Evolutionary conservation across 345 rosid species (phyloP).

Genomic region (Brassica carinata): DNA sequence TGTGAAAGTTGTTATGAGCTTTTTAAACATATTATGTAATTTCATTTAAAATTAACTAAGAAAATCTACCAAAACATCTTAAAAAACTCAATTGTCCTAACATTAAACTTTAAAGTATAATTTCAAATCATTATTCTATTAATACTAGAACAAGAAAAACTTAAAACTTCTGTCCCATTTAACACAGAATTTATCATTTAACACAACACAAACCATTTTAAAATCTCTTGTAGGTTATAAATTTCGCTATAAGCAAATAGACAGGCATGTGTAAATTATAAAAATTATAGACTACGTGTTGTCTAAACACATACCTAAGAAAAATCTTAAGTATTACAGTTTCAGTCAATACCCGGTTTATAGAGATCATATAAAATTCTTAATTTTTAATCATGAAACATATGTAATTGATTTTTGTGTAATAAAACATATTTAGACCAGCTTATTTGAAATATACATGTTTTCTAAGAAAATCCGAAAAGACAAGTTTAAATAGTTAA

Average conservation of each 20-base stretch:
- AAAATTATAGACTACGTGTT: neutral
- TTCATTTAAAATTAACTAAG: neutral
- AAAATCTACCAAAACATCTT: neutral
- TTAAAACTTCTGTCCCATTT: neutral
- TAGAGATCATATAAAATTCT: neutral
- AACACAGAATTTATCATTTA: neutral
- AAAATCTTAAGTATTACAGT: neutral
- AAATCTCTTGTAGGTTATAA: neutral
- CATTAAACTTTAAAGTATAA: neutral
- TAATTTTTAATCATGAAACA: neutral
- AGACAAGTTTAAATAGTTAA: neutral
- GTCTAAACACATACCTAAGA: neutral
- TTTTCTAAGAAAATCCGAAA: neutral
- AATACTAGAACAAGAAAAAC: neutral
- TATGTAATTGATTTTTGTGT: neutral
- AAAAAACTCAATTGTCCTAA: neutral
- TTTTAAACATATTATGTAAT: neutral
- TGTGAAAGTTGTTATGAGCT: neutral
- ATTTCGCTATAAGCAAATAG: neutral
- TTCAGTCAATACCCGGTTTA: neutral
- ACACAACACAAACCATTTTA: neutral
- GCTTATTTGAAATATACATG: neutral
- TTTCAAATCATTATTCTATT: neutral
- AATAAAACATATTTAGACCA: neutral
- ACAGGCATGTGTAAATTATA: neutral